These are phyloP conservation scores for Talaromyces piceae DNA, from an alignment of 2,329 filamentous ascomycete species.

Conservation along the genomic window DNA sequence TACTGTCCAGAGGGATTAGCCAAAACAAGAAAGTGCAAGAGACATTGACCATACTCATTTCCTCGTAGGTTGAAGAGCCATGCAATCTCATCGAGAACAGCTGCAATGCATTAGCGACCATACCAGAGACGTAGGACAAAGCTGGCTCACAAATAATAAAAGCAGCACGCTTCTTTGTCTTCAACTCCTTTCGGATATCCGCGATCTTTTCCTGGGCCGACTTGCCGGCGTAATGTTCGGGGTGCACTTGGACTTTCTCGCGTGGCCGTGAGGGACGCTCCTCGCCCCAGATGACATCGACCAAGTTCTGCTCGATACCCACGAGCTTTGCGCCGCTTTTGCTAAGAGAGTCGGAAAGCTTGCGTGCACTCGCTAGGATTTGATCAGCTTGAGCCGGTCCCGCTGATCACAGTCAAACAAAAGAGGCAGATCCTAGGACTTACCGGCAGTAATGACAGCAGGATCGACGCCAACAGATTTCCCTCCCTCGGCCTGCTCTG, in stretches of 20 bases:
- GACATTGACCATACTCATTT: slow-evolving; percentile 53
- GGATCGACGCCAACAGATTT: slow-evolving; percentile 90
- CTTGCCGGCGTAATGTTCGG: slow-evolving; percentile 71
- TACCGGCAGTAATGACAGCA: slow-evolving; percentile 67
- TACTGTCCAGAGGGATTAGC: slow-evolving; percentile 42
- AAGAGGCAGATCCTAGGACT: no score
- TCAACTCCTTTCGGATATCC: slow-evolving; percentile 81
- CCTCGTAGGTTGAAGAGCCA: slow-evolving; percentile 98
- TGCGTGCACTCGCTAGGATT: slow-evolving; percentile 54
- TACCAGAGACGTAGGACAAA: not conserved
- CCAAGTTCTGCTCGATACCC: slow-evolving; percentile 70
- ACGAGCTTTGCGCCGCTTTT: slow-evolving; percentile 70
- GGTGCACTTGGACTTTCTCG: slow-evolving; percentile 66
- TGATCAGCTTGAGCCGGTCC: not conserved
- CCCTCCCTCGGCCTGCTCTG: slow-evolving; percentile 75
- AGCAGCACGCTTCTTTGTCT: slow-evolving; percentile 79
- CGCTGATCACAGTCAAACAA: no score
- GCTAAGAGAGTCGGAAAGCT: slow-evolving; percentile 79
- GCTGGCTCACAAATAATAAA: slow-evolving; percentile 63
- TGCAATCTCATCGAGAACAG: slow-evolving; percentile 91
- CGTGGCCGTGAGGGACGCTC: slow-evolving; percentile 66
- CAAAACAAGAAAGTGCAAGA: not conserved
- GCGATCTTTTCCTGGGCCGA: slow-evolving; percentile 72
- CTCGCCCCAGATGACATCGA: slow-evolving; percentile 82
- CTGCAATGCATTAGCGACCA: slow-evolving; percentile 18